Conservation (phyloP, 2,329 filamentous ascomycete species). For the Ophiostoma sp. region DNA sequence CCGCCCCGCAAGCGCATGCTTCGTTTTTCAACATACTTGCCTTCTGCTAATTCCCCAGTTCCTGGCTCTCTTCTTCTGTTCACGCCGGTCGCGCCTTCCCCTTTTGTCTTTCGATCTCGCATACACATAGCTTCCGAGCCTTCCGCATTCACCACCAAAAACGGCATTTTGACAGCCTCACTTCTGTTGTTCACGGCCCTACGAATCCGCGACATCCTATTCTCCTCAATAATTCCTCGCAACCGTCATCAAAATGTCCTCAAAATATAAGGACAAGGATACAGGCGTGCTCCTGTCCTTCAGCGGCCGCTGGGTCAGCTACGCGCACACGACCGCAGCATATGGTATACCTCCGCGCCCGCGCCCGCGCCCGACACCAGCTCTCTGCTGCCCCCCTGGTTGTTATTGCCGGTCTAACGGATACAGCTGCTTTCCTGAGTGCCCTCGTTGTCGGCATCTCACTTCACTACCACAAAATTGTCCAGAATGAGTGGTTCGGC, state of each 20-base stretch:
- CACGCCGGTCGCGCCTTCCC: background rate
- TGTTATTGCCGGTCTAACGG: background rate
- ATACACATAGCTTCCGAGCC: background rate
- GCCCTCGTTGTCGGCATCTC: slow-evolving; percentile 74
- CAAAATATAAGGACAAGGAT: slow-evolving; percentile 58
- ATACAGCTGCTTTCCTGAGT: slow-evolving; percentile 74
- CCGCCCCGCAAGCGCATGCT: background rate
- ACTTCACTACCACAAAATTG: slow-evolving; percentile 94
- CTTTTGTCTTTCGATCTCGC: background rate
- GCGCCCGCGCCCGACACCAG: slow-evolving; percentile 29
- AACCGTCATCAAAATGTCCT: background rate
- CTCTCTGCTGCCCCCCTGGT: background rate
- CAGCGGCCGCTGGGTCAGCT: slow-evolving; percentile 86
- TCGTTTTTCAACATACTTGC: background rate
- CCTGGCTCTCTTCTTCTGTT: background rate
- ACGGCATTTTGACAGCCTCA: background rate
- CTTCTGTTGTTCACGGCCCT: too few relatives aligned
- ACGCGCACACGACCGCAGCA: slow-evolving; percentile 75
- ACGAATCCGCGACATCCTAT: background rate
- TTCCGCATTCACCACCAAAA: background rate
- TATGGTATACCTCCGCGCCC: slow-evolving; percentile 57
- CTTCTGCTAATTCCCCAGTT: background rate
- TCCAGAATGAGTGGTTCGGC: slow-evolving; percentile 92
- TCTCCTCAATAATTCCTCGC: background rate
- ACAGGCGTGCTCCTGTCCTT: slow-evolving; percentile 58